Conservation (phyloP, 768 basidiomycete species). For the Xerocomellus intermedius region DNA sequence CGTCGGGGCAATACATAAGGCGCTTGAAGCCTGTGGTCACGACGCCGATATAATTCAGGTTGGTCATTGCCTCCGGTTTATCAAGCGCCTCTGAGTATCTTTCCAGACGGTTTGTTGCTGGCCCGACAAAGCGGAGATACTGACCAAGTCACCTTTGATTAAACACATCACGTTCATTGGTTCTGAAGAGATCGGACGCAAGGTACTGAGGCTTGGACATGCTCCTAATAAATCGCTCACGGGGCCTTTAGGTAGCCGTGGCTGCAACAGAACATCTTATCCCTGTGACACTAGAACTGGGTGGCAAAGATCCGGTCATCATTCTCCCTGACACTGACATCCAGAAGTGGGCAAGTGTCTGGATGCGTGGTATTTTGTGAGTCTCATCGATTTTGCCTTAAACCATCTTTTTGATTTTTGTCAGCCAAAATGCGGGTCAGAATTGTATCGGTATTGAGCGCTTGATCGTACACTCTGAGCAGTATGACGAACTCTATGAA, state of each 20-base stretch:
- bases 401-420: neutral
- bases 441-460: conserved; percentile 98
- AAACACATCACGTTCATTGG: conserved; percentile 96
- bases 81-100: conserved; percentile 7
- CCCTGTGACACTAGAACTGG: conserved; percentile 91
- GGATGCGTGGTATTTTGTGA: conserved; percentile 92
- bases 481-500: conserved; percentile 73
- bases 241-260: conserved; percentile 59
- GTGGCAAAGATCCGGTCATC: conserved; percentile 92
- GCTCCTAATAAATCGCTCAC: neutral
- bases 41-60: conserved; percentile 89
- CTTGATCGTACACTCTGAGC: conserved; percentile 76
- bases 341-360: conserved; percentile 72
- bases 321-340: conserved; percentile 85
- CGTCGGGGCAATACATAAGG: conserved; percentile 71
- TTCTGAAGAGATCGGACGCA: conserved; percentile 73
- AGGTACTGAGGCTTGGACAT: conserved; percentile 41
- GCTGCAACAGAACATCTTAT: conserved; percentile 87
- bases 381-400: conserved; percentile 30
- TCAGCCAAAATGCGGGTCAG: conserved; percentile 89
- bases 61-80: conserved; percentile 8
- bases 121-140: conserved; percentile 78
- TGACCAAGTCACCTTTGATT: conserved; percentile 77
- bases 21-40: conserved; percentile 79
- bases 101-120: conserved; percentile 77